These are phyloP conservation scores for Platanthera guangdongensis DNA, from an alignment of 106 monocot species.

Conservation along the genomic window DNA sequence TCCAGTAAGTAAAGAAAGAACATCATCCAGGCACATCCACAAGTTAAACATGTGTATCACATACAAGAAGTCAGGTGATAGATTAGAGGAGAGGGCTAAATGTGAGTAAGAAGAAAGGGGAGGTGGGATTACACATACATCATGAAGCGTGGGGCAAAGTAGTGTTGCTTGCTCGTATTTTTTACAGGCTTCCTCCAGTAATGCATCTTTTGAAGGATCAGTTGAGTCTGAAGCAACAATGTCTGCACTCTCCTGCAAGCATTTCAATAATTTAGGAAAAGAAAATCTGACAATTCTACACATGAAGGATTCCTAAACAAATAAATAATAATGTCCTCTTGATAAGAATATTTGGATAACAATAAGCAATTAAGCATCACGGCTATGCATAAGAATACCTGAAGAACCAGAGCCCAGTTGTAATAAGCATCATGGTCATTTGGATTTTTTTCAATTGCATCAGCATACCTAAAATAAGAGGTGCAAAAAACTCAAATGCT, in stretches of 20 bases:
- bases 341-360: not conserved
- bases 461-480: slow-evolving; percentile 64
- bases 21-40: not conserved
- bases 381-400: slow-evolving; percentile 33
- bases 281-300: not conserved
- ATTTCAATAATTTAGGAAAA: not conserved
- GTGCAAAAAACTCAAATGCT: not conserved
- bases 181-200: slow-evolving; percentile 97
- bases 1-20: not conserved
- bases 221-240: slow-evolving; percentile 69
- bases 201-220: slow-evolving; percentile 75
- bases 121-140: slow-evolving; percentile 36
- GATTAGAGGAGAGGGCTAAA: not conserved
- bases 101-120: too few species aligned
- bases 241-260: slow-evolving; percentile 85
- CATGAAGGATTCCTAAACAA: not conserved
- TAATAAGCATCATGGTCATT: slow-evolving; percentile 95
- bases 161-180: slow-evolving; percentile 93
- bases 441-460: slow-evolving; percentile 87
- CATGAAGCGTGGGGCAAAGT: slow-evolving; percentile 91
- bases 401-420: slow-evolving; percentile 97
- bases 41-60: not conserved
- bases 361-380: not conserved
- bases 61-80: not conserved
- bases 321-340: not conserved